phyloP scores from a whole-genome alignment of 768 basidiomycete species.

The Filobasidium wieringae region DNA sequence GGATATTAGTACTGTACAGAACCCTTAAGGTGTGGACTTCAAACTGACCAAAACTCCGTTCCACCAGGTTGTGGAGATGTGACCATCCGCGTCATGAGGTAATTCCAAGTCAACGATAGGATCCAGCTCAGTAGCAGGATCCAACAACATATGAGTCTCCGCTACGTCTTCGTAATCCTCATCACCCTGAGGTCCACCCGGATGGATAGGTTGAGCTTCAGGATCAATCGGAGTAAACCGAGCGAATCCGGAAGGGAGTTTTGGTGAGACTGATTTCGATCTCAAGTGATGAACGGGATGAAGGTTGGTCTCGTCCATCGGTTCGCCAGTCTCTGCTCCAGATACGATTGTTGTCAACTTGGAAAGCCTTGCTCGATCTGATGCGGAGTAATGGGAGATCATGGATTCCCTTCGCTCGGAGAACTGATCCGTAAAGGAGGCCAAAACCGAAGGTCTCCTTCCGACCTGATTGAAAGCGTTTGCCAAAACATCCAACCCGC shows the following conservation, averaged over 20 bases:
- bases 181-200: slow-evolving; percentile 18
- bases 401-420: slow-evolving; percentile 3
- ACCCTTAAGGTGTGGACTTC: no score
- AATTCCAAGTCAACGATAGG: slow-evolving; percentile 29
- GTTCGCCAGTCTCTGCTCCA: slow-evolving; percentile 1
- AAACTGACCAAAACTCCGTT: slow-evolving; percentile 25
- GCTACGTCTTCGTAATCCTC: slow-evolving; percentile 20
- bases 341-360: slow-evolving; percentile 11
- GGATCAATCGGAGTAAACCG: slow-evolving; percentile 8
- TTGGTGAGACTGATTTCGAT: neutral
- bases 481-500: neutral
- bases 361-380: slow-evolving; percentile 1
- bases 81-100: slow-evolving; percentile 24
- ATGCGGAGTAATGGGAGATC: slow-evolving; percentile 1
- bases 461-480: neutral
- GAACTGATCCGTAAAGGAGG: neutral
- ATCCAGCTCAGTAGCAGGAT: slow-evolving; percentile 35
- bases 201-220: slow-evolving; percentile 20
- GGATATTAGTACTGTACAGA: no score
- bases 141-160: slow-evolving; percentile 23
- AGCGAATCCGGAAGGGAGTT: neutral
- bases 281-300: neutral
- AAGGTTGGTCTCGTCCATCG: neutral
- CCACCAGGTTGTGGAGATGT: slow-evolving; percentile 24
- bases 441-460: neutral